Conservation (phyloP, 2,329 filamentous ascomycete genomes). For the Parastagonospora avenae region DNA sequence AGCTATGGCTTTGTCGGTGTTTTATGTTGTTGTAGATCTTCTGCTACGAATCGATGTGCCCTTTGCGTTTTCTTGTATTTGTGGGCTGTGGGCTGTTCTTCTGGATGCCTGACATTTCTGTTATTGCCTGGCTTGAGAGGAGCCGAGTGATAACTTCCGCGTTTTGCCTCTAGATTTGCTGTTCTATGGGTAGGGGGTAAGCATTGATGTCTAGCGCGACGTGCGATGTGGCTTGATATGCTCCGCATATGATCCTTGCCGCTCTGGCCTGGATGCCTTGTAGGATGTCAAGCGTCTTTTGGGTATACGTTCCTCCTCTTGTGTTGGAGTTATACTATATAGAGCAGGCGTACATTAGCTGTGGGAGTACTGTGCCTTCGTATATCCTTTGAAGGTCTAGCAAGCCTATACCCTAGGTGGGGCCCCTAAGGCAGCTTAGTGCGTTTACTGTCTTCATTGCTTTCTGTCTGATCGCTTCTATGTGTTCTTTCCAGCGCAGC, state of each 20-base stretch:
- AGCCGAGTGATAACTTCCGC: constrained; percentile 13
- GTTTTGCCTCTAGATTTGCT: constrained; percentile 23
- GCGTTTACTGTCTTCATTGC: constrained; percentile 14
- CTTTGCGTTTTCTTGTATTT: constrained; percentile 6
- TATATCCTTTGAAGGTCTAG: constrained; percentile 29
- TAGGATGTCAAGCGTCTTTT: constrained; percentile 16
- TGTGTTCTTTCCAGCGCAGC: constrained; percentile 13
- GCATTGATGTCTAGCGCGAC: constrained; percentile 24
- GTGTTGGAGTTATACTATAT: constrained; percentile 25
- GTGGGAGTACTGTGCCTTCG: constrained; percentile 31
- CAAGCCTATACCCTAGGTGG: constrained; percentile 20
- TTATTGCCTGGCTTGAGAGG: constrained; percentile 10
- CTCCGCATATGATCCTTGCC: constrained; percentile 24
- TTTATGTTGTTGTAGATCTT: constrained; percentile 16
- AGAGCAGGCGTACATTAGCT: constrained; percentile 38
- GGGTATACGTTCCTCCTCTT: constrained; percentile 17
- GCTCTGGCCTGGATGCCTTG: constrained; percentile 25
- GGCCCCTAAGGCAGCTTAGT: constrained; percentile 15
- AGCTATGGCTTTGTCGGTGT: constrained; percentile 5
- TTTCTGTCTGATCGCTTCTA: constrained; percentile 15
- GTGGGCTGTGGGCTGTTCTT: constrained; percentile 1
- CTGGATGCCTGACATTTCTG: constrained; percentile 11
- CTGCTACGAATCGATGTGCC: constrained; percentile 8
- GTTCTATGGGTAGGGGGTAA: constrained; percentile 16
- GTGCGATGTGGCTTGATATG: constrained; percentile 26